phyloP scores from a whole-genome alignment of 2,329 filamentous ascomycete genomes.

The Seiridium cupressi region DNA sequence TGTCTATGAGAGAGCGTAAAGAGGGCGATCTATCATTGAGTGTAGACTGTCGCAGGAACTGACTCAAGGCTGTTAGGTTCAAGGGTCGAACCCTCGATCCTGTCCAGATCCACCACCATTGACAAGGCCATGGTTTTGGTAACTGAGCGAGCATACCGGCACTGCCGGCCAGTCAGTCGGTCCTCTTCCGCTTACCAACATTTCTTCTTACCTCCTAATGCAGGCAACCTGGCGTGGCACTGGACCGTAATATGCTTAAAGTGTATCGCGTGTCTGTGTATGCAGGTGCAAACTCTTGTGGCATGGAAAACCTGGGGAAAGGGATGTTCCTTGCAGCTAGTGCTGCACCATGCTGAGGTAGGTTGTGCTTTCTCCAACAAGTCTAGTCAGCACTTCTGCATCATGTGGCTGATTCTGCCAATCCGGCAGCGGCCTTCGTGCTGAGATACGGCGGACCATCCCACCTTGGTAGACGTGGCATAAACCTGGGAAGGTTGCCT shows the following conservation, averaged over 20 bases:
- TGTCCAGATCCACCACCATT: no score
- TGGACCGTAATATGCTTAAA: background rate
- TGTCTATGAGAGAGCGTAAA: no score
- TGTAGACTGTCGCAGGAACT: no score
- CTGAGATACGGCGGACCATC: background rate
- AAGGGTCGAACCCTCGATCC: no score
- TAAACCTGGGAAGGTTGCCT: background rate
- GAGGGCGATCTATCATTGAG: no score
- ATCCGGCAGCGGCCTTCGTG: background rate
- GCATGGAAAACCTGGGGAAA: slow-evolving; percentile 3
- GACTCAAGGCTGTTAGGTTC: no score
- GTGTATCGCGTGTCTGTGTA: background rate
- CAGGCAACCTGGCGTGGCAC: no score
- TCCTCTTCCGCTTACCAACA: no score
- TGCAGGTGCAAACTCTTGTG: background rate
- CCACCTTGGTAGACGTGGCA: background rate
- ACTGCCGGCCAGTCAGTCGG: no score
- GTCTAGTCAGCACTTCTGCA: background rate
- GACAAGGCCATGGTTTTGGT: no score
- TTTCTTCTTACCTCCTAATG: no score
- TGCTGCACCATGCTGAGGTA: background rate
- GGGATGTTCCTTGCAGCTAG: slow-evolving; percentile 5
- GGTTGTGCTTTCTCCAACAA: background rate
- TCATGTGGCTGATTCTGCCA: background rate
- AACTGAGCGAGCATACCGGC: no score